Evolutionary conservation across 2,329 filamentous ascomycete species (phyloP).

Genomic region (Dactylella cylindrospora): DNA sequence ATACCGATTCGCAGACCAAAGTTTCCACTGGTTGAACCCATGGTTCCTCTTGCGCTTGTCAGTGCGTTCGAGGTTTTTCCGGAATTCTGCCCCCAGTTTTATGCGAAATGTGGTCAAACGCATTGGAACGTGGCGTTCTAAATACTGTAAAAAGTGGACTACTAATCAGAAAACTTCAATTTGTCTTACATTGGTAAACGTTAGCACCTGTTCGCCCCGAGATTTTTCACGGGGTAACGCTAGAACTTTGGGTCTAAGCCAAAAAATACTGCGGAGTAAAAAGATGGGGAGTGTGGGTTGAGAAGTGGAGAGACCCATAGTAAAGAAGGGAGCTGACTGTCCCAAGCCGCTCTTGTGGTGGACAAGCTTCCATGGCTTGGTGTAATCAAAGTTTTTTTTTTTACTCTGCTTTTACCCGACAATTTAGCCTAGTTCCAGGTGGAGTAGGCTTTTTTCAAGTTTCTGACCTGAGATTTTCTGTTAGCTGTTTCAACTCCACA

Average conservation of each 20-base stretch:
- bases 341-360: no score
- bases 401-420: slow-evolving; percentile 14
- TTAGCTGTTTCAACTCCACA: no score
- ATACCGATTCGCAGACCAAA: not conserved
- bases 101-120: slow-evolving; percentile 1
- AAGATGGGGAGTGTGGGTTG: slow-evolving; percentile 9
- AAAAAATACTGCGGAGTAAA: slow-evolving; percentile 3
- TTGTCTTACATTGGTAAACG: no score
- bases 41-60: not conserved
- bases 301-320: slow-evolving; percentile 24
- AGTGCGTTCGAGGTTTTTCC: slow-evolving; percentile 8
- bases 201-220: not conserved
- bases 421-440: slow-evolving; percentile 20
- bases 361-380: no score
- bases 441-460: no score
- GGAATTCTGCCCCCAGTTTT: slow-evolving; percentile 11
- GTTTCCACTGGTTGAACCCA: not conserved
- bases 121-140: not conserved
- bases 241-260: not conserved
- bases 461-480: no score
- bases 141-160: not conserved
- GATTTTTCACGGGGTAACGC: not conserved
- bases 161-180: not conserved
- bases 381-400: no score
- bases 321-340: no score